A percentile compares a stretch with the other conserved stretches of the same genome.
Evolutionary conservation across 192 early-diverging fungal species (phyloP).

Genomic region (Mortierella claussenii): DNA sequence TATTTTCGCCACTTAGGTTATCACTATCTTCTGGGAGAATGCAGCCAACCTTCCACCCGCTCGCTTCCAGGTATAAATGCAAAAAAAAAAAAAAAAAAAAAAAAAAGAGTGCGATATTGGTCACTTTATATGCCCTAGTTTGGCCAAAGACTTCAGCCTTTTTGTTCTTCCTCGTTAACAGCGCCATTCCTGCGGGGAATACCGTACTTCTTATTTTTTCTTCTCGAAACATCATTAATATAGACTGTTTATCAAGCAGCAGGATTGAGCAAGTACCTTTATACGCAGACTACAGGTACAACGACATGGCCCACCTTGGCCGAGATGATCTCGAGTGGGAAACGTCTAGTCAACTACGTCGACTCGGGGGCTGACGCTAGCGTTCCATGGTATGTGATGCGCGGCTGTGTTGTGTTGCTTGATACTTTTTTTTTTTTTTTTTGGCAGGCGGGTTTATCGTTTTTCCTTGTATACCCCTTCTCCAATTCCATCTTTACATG

Average conservation of each 20-base stretch:
- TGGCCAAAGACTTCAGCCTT: neutral
- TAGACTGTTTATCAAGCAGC: constrained; percentile 61
- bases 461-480: neutral
- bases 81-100: too few relatives aligned
- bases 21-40: constrained; percentile 84
- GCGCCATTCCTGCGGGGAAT: too few relatives aligned
- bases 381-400: constrained; percentile 68
- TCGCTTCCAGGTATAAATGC: constrained; percentile 60
- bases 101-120: too few relatives aligned
- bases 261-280: constrained; percentile 63
- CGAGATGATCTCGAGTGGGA: constrained; percentile 69
- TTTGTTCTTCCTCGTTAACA: neutral
- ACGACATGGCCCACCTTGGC: constrained; percentile 76
- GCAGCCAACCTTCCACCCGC: constrained; percentile 57
- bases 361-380: constrained; percentile 65
- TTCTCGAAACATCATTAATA: too few relatives aligned
- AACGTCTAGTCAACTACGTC: constrained; percentile 72
- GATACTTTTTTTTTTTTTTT: too few relatives aligned
- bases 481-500: too few relatives aligned
- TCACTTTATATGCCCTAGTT: neutral
- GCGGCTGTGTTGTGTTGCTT: too few relatives aligned
- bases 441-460: neutral
- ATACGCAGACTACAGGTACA: constrained; percentile 56
- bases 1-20: constrained; percentile 44
- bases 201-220: neutral